A percentile compares a stretch with the other conserved stretches of the same genome.
These are phyloP conservation scores for Candida neerlandica DNA, from an alignment of 1,139 yeast species.

Conservation along the genomic window DNA sequence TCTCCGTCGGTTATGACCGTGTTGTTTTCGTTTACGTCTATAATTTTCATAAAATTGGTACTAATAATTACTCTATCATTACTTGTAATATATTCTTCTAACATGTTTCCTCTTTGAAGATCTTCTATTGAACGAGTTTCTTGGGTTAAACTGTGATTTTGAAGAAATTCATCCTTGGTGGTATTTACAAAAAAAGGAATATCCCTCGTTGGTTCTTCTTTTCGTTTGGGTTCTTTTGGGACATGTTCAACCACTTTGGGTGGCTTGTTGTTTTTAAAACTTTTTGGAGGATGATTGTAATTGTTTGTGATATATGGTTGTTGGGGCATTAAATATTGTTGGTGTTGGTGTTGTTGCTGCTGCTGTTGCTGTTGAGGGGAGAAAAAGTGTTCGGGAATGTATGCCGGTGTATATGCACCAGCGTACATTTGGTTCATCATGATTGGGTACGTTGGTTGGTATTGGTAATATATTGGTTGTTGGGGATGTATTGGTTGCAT, in stretches of 20 bases:
- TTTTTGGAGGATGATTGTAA: not conserved
- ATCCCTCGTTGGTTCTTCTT: not conserved
- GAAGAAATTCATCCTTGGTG: constrained; percentile 17
- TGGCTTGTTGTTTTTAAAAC: not conserved
- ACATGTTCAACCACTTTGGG: not conserved
- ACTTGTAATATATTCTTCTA: constrained; percentile 17
- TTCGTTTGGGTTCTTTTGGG: constrained; percentile 5
- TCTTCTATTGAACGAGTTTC: constrained; percentile 7
- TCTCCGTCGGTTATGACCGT: constrained; percentile 13
- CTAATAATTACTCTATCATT: constrained; percentile 17
- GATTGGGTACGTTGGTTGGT: constrained; percentile 17
- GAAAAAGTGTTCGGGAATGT: constrained; percentile 4
- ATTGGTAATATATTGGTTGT: constrained; percentile 26
- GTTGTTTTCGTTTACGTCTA: constrained; percentile 23
- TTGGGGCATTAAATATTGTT: not conserved
- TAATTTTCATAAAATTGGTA: constrained; percentile 18
- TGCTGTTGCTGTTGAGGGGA: constrained; percentile 8
- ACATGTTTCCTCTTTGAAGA: constrained; percentile 16
- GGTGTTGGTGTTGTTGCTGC: constrained; percentile 2
- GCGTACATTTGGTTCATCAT: constrained; percentile 15
- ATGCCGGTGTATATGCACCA: constrained; percentile 11
- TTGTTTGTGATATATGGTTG: not conserved
- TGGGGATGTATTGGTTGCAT: constrained; percentile 21
- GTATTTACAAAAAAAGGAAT: constrained; percentile 26
- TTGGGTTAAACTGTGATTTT: constrained; percentile 6